Evolutionary conservation across 169 alveolate genomes (phyloP), one percentile per base, ranked within the genome.

Genomic region (Cryptosporidium muris): DNA sequence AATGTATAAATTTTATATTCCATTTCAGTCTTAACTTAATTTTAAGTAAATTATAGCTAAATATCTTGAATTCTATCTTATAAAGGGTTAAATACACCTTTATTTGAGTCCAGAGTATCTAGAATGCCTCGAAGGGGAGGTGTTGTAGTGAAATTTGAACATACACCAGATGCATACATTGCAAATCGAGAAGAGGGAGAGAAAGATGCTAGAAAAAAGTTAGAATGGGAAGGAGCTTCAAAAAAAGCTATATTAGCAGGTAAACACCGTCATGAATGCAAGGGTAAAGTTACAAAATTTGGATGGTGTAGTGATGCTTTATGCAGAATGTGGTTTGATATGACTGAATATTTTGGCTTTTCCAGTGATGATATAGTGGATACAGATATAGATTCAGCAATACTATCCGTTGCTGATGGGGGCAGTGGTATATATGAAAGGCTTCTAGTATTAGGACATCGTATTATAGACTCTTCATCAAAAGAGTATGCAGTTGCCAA

Each of bases 291-390:
- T 14, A 74, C 85, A 25, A 74, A 52, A 12, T 74, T 74, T 58
- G 54, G 74, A 34, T 74, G 85, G 85, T 74, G 85, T 40, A 74
- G 74, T 25, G 85, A 74, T 42, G 74, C 66, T 47, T 58, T 74
- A 42, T 74, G 85, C 64, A 74, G 85, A 74, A 74, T 74, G 85
- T 74, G 85, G 85, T 74, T 58, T 40, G 85, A 74, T 58, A 74
- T 74, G 74, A 11, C 85, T 42, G 74, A 74, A 47, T 74, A 47
- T 54, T 74, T 74, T 42, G 85, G 85, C 7, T 74, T 74, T 49
- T n/a, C 60, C 5, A 68, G 85, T 1, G 85, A 74, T 4, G 85
- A 74, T 58, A 58, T 74, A 2, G 60, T 74, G 25, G 85, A 74
- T 43, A 74, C 85, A 47, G 85, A 74, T 8, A 74, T 74, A 58